Percentiles rank a stretch among this genome's conserved stretches.
Evolutionary conservation across 2,329 filamentous ascomycete species (phyloP).

Genomic region (Penicillium aurantiogriseum): DNA sequence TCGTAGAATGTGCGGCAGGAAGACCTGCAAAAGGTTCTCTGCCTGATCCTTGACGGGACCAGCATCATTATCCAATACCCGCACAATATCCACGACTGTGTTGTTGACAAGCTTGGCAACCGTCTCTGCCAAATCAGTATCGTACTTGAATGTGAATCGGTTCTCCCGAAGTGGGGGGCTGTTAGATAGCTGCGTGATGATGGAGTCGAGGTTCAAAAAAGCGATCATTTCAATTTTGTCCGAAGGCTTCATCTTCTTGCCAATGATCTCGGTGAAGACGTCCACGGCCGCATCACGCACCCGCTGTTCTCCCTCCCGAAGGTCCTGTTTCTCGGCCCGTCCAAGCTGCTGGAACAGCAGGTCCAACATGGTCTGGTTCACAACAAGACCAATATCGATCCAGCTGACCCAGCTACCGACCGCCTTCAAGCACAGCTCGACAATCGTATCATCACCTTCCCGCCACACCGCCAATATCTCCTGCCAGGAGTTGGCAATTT

Average conservation of each 20-base stretch:
- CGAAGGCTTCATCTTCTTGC: slow-evolving; percentile 92
- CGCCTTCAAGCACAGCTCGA: slow-evolving; percentile 87
- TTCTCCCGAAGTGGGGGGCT: slow-evolving; percentile 78
- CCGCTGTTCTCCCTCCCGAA: slow-evolving; percentile 71
- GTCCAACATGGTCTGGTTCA: slow-evolving; percentile 83
- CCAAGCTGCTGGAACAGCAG: slow-evolving; percentile 83
- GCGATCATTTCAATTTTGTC: slow-evolving; percentile 94
- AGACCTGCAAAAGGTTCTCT: slow-evolving; percentile 73
- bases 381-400: slow-evolving; percentile 93
- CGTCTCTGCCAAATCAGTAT: slow-evolving; percentile 90
- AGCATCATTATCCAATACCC: slow-evolving; percentile 70
- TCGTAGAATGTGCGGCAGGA: slow-evolving; percentile 81
- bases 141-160: slow-evolving; percentile 80
- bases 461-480: slow-evolving; percentile 79
- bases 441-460: slow-evolving; percentile 66
- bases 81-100: slow-evolving; percentile 80
- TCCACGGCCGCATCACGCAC: slow-evolving; percentile 90
- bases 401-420: slow-evolving; percentile 97
- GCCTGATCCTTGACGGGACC: slow-evolving; percentile 66
- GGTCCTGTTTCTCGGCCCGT: slow-evolving; percentile 61
- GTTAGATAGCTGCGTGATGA: slow-evolving; percentile 80
- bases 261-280: slow-evolving; percentile 90
- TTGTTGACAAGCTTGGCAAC: slow-evolving; percentile 96
- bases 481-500: slow-evolving; percentile 86
- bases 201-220: slow-evolving; percentile 81